A percentile compares a stretch with the other conserved stretches of the same genome.
These are phyloP conservation scores for Rhizopogon sp. DNA, from an alignment of 768 basidiomycete genomes.

Conservation along the genomic window DNA sequence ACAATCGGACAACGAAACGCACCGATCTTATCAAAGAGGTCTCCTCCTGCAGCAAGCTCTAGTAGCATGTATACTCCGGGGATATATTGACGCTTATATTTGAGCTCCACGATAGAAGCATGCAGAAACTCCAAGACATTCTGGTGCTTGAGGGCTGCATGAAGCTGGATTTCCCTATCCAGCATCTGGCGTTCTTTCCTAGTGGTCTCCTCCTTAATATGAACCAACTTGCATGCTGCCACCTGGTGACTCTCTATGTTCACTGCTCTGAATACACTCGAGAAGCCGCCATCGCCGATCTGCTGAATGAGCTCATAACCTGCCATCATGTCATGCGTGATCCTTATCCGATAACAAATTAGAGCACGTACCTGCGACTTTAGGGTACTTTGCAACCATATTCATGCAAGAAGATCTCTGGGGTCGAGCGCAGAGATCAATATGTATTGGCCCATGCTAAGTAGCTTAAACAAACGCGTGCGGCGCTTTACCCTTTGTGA, in stretches of 20 bases:
- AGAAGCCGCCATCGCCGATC: conserved; percentile 87
- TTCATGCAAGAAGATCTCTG: background rate
- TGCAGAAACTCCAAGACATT: conserved; percentile 85
- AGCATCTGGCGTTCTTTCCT: conserved; percentile 71
- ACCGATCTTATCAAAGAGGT: conserved; percentile 99
- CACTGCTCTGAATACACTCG: conserved; percentile 83
- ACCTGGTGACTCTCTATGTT: conserved; percentile 59
- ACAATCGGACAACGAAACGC: conserved; percentile 20
- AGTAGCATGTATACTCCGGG: conserved; percentile 91
- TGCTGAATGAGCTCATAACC: conserved; percentile 70
- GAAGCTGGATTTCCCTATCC: conserved; percentile 91
- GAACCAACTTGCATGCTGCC: conserved; percentile 85
- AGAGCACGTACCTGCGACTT: conserved; percentile 20
- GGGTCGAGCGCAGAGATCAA: background rate
- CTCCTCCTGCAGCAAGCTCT: conserved; percentile 90
- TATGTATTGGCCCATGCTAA: conserved; percentile 4
- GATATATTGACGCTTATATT: conserved; percentile 50
- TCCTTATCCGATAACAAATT: background rate
- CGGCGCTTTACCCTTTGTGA: conserved; percentile 14
- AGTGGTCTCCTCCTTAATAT: conserved; percentile 56
- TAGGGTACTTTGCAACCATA: conserved; percentile 26
- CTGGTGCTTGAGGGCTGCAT: conserved; percentile 69
- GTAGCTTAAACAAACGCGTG: background rate
- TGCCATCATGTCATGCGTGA: conserved; percentile 16
- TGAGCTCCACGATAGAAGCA: conserved; percentile 67